Base-by-base conservation (phyloP, 108 stramenopile species). In the Cyclostephanos tholiformis region DNA sequence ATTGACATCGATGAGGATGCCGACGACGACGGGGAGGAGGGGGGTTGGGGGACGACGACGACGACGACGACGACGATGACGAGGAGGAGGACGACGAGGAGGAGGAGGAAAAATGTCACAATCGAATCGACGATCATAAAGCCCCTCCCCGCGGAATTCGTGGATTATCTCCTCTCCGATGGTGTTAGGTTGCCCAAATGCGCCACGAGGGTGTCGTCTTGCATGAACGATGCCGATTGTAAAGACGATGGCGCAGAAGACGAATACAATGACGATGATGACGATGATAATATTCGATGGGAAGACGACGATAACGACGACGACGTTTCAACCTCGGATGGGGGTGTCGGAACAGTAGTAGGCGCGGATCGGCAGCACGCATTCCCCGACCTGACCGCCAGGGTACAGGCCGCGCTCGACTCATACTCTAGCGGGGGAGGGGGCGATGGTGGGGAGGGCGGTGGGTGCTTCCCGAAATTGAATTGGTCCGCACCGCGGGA, bases 401-500 rank as follows among this genome's bases (percentile, higher is more conserved):
- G 89, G 26, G 67, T 87, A 11, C 65, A 76, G 55, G 16, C 59
- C 13, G 58, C 77, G 27, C 59, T 69, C 19, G 19, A 49, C 57
- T 22, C 85, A 72, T 57, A 32, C 32, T 32, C 32, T 2, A 32
- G 4, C 4, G 3, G 71, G 61, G 63, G 72, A 74, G 3, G 32
- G 32, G 19, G 38, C 59, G n/a, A 58, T 91, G 59, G 84, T 72
- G 32, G 88, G 85, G 19, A 52, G 46, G 51, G 86, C 75, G 52
- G 58, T 36, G 51, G 85, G 74, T 59, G 65, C 59, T 77, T 96
- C 55, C 95, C 95, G 16, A 98, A 98, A 81, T 46, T 97, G 30
- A 96, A 95, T 69, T 98, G 95, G 96, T 91, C 88, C 12, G 69
- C 91, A 7, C 95, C 96, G 11, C 82, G 88, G 67, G 98, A 99